Evolutionary conservation across 2,329 filamentous ascomycete species (phyloP).

Genomic region (Ophiostoma novo-ulmi): DNA sequence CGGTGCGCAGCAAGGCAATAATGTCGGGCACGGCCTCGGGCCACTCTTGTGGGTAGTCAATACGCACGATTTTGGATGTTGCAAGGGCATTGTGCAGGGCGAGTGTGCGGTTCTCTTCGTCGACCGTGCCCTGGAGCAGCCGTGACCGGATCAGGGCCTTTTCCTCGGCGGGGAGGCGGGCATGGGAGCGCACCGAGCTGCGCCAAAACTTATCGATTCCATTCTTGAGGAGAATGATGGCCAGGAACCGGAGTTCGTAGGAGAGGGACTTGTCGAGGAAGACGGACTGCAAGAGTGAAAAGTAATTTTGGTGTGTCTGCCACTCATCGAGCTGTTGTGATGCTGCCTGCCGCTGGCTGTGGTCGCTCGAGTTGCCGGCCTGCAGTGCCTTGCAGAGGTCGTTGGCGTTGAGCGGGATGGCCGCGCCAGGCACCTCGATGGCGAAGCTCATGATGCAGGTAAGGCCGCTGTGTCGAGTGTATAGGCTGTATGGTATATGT

Average conservation of each 20-base stretch:
- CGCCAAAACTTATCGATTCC: conserved; percentile 95
- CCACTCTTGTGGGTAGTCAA: conserved; percentile 89
- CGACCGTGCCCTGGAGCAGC: conserved; percentile 69
- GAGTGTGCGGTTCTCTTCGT: conserved; percentile 68
- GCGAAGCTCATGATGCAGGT: conserved; percentile 55
- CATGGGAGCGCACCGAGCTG: conserved; percentile 49
- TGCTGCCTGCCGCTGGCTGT: conserved; percentile 60
- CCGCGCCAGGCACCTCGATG: conserved; percentile 77
- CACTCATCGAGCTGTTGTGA: conserved; percentile 67
- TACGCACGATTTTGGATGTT: conserved; percentile 78
- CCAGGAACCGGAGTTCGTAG: conserved; percentile 74
- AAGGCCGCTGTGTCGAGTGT: too few species aligned
- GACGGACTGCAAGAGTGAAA: conserved; percentile 47
- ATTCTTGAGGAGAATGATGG: conserved; percentile 92
- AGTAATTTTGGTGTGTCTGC: conserved; percentile 63
- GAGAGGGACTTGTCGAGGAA: conserved; percentile 77
- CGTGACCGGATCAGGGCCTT: conserved; percentile 70
- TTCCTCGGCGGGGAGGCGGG: conserved; percentile 62
- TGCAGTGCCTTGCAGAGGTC: conserved; percentile 62
- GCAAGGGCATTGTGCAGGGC: conserved; percentile 85
- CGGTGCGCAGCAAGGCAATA: conserved; percentile 58
- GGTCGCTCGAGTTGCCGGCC: conserved; percentile 57
- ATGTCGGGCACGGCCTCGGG: conserved; percentile 56
- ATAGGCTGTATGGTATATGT: background rate
- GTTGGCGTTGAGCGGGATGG: conserved; percentile 61